Percentiles rank a stretch among this genome's conserved stretches.
phyloP scores from a whole-genome alignment of 192 early-diverging fungal species.

The Coemansia erecta region DNA sequence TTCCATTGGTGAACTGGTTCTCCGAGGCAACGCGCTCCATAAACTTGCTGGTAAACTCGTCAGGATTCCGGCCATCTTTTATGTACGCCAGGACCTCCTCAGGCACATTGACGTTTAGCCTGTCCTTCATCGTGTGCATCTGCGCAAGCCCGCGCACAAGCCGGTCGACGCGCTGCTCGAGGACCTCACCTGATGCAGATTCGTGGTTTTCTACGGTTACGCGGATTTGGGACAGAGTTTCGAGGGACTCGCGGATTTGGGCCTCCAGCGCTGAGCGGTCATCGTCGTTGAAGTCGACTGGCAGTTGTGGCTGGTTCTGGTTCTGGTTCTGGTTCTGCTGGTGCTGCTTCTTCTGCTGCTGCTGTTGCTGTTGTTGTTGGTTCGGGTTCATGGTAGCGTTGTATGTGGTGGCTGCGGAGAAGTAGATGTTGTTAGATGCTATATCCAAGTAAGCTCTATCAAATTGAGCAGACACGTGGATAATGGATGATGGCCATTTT shows the following conservation, averaged over 20 bases:
- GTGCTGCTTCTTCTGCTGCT: no score
- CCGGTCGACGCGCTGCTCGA: slow-evolving; percentile 42
- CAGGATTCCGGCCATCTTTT: slow-evolving; percentile 44
- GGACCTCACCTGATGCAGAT: slow-evolving; percentile 34
- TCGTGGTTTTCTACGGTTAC: slow-evolving; percentile 47
- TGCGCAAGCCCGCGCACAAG: slow-evolving; percentile 36
- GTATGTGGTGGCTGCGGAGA: no score
- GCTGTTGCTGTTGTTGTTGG: no score
- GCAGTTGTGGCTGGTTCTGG: neutral
- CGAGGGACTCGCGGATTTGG: slow-evolving; percentile 39
- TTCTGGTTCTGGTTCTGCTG: slow-evolving; percentile 1
- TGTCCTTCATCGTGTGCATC: slow-evolving; percentile 33
- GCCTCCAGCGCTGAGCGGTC: slow-evolving; percentile 33
- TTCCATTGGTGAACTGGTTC: slow-evolving; percentile 53
- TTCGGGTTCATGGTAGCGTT: no score
- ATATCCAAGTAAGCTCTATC: no score
- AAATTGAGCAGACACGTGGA: no score
- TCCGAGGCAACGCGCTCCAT: slow-evolving; percentile 50
- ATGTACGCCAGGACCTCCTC: slow-evolving; percentile 40
- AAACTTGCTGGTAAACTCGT: slow-evolving; percentile 53
- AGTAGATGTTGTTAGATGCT: no score
- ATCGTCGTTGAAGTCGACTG: slow-evolving; percentile 21
- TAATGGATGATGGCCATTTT: no score
- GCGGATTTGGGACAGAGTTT: slow-evolving; percentile 44
- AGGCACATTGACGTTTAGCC: slow-evolving; percentile 39